A percentile compares a stretch with the other conserved stretches of the same genome.
Evolutionary conservation across 2,329 filamentous ascomycete species (phyloP).

Genomic region (Xylariaceae sp.): DNA sequence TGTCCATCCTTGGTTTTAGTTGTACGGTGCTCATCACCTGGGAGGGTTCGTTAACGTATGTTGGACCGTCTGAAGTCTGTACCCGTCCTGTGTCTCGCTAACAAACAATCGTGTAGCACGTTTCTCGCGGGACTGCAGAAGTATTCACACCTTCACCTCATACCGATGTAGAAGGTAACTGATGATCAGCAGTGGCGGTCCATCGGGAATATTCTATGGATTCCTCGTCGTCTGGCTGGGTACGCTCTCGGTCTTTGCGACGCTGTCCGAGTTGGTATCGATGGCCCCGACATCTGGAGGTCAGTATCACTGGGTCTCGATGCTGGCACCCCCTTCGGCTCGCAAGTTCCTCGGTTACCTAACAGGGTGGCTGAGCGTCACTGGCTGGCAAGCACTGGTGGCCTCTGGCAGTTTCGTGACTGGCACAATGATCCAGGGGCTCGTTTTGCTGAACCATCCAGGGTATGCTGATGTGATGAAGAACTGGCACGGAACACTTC

Average conservation of each 20-base stretch:
- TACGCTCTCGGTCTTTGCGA: constrained; percentile 42
- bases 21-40: constrained; percentile 26
- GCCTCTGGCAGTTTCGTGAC: constrained; percentile 18
- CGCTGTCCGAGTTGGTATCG: constrained; percentile 42
- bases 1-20: constrained; percentile 25
- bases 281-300: constrained; percentile 32
- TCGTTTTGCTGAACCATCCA: constrained; percentile 21
- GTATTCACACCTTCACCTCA: constrained; percentile 7
- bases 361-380: constrained; percentile 22
- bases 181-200: constrained; percentile 24
- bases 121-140: constrained; percentile 21
- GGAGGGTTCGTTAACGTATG: constrained; percentile 24
- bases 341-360: constrained; percentile 23
- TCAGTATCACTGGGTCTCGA: constrained; percentile 27
- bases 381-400: constrained; percentile 22
- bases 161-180: background rate
- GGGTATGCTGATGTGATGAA: constrained; percentile 18
- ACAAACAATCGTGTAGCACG: constrained; percentile 5
- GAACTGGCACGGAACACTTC: constrained; percentile 22
- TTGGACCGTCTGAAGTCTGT: background rate
- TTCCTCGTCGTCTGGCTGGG: constrained; percentile 48
- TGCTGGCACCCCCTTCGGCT: constrained; percentile 22
- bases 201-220: constrained; percentile 45
- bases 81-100: background rate
- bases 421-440: constrained; percentile 22